Evolutionary conservation across 164 flowering plant species (phyloP).

Genomic region (Santalum album): DNA sequence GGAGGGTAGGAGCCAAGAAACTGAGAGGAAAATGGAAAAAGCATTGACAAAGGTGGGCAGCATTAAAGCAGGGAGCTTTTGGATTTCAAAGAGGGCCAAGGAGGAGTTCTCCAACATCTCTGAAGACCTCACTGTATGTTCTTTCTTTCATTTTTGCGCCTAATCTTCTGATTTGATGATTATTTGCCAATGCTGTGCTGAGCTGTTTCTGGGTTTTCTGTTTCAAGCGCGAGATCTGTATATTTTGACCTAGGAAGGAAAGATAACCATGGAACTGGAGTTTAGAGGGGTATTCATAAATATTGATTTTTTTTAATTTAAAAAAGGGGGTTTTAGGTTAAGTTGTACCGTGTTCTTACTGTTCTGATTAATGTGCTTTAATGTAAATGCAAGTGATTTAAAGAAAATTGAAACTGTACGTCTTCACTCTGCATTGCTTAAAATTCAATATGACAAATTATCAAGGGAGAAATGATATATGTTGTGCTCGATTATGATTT

Average conservation of each 20-base stretch:
- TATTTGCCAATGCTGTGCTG: background rate
- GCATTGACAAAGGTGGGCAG: constrained; percentile 57
- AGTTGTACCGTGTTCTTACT: no score
- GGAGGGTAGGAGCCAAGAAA: background rate
- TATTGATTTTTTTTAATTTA: no score
- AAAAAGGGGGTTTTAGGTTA: no score
- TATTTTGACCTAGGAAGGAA: background rate
- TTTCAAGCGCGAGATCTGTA: constrained; percentile 10
- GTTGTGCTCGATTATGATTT: no score
- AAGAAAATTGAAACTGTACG: no score
- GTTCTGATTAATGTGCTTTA: no score
- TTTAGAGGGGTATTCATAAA: no score
- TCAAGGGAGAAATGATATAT: no score
- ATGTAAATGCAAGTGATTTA: no score
- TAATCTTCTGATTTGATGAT: constrained; percentile 3
- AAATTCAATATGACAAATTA: no score
- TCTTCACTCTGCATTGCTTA: no score
- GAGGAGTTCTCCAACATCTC: constrained; percentile 65
- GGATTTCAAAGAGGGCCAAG: constrained; percentile 81
- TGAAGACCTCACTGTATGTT: constrained; percentile 62
- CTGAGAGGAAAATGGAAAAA: constrained; percentile 47
- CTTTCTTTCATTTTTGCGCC: background rate
- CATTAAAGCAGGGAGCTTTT: constrained; percentile 60
- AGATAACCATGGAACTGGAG: no score
- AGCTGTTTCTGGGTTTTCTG: background rate